phyloP scores from a whole-genome alignment of 768 basidiomycete species.

The Trametes villosa region DNA sequence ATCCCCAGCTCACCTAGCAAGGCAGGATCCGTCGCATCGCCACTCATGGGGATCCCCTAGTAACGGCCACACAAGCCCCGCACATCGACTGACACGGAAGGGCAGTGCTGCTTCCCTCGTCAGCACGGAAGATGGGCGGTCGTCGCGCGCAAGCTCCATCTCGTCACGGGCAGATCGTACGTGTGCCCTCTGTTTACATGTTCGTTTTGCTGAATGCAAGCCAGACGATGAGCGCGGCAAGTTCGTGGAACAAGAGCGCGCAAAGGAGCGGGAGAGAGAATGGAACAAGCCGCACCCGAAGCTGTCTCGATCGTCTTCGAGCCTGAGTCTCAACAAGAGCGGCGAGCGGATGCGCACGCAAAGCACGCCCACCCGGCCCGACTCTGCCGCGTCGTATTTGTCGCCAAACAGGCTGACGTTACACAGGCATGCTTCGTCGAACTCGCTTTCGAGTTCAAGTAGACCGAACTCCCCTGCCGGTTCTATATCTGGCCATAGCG shows the following conservation, averaged over 20 bases:
- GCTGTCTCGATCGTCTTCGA: conserved; percentile 47
- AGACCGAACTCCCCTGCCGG: conserved; percentile 48
- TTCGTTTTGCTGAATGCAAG: background rate
- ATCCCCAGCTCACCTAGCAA: conserved; percentile 20
- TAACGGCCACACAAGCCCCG: conserved; percentile 22
- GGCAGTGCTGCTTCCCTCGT: conserved; percentile 47
- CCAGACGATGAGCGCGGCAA: conserved; percentile 50
- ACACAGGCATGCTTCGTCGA: conserved; percentile 17
- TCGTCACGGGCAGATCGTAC: conserved; percentile 58
- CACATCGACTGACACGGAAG: conserved; percentile 30
- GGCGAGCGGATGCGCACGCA: conserved; percentile 40
- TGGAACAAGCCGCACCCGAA: conserved; percentile 55
- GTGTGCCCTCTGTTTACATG: conserved; percentile 26
- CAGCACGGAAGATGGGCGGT: conserved; percentile 45
- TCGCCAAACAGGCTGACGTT: conserved; percentile 30
- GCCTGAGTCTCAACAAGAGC: conserved; percentile 37
- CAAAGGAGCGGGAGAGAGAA: conserved; percentile 53
- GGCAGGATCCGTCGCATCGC: conserved; percentile 22
- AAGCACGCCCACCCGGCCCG: conserved; percentile 46
- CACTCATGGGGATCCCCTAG: conserved; percentile 24
- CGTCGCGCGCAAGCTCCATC: conserved; percentile 49
- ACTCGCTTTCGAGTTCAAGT: conserved; percentile 35
- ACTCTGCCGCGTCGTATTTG: conserved; percentile 42
- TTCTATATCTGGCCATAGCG: conserved; percentile 40
- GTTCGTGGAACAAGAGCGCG: conserved; percentile 49